phyloP scores from a whole-genome alignment of 2,329 filamentous ascomycete species.

The Proliferodiscus dingleyae region DNA sequence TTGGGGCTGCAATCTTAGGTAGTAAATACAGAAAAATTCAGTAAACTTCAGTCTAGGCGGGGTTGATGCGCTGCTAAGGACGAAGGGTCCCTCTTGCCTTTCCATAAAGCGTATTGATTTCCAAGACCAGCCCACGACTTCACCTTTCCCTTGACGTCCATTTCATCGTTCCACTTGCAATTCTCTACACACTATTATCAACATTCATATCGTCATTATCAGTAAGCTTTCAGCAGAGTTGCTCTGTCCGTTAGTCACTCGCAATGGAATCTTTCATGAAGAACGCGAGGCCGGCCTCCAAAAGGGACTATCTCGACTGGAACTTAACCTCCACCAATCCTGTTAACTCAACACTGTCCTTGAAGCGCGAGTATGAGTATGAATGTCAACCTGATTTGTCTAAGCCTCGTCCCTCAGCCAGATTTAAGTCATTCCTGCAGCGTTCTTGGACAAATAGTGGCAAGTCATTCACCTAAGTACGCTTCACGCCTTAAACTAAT shows the following conservation, averaged over 20 bases:
- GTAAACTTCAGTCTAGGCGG: background rate
- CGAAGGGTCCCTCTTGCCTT: too few relatives aligned
- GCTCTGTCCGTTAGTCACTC: background rate
- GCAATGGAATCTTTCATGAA: constrained; percentile 23
- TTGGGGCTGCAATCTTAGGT: constrained; percentile 9
- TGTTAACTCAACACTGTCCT: background rate
- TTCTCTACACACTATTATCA: background rate
- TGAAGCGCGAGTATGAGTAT: constrained; percentile 9
- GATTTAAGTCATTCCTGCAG: constrained; percentile 36
- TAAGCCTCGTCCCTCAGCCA: constrained; percentile 35
- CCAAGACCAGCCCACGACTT: too few relatives aligned
- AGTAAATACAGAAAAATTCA: constrained; percentile 16
- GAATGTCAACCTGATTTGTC: constrained; percentile 33
- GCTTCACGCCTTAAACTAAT: background rate
- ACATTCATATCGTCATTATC: constrained; percentile 7
- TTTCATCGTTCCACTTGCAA: constrained; percentile 1
- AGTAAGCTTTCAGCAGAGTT: background rate
- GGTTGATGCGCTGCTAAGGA: background rate
- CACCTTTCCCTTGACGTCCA: background rate
- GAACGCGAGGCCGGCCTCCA: constrained; percentile 3
- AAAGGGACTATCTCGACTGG: background rate
- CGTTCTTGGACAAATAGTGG: constrained; percentile 39
- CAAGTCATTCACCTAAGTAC: constrained; percentile 7
- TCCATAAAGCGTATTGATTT: too few relatives aligned
- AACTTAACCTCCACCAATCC: background rate